These are phyloP conservation scores for Picocystis salinarum DNA, from an alignment of 139 green algal species.

Conservation along the genomic window DNA sequence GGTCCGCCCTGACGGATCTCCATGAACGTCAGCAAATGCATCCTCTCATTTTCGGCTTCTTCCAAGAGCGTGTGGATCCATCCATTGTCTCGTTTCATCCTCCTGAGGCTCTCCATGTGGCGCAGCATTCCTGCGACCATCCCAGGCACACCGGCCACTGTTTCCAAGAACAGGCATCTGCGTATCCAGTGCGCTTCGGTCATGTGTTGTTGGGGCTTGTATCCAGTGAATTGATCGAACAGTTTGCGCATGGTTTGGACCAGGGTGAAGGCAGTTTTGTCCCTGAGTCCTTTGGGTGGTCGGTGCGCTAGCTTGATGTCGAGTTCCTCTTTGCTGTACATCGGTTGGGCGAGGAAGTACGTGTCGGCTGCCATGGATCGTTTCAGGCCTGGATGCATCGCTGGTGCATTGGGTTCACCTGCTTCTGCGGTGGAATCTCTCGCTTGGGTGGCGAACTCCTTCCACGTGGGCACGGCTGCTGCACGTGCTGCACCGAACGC, in stretches of 20 bases:
- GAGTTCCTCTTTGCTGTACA: conserved; percentile 4
- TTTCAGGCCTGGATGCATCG: conserved; percentile 1
- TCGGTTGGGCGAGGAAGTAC: conserved; percentile 8
- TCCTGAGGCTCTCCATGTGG: conserved; percentile 63
- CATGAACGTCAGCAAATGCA: conserved; percentile 77
- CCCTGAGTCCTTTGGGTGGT: neutral
- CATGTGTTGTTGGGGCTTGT: conserved; percentile 29
- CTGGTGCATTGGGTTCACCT: too few relatives aligned
- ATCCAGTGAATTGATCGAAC: conserved; percentile 56
- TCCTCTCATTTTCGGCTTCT: conserved; percentile 84
- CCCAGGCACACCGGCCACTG: conserved; percentile 69
- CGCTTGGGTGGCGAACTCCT: too few relatives aligned
- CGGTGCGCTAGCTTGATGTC: conserved; percentile 10
- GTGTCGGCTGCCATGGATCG: neutral
- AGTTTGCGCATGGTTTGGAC: conserved; percentile 12
- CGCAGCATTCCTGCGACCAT: conserved; percentile 82
- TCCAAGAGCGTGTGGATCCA: conserved; percentile 92
- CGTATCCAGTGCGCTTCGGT: conserved; percentile 48
- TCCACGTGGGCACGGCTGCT: too few relatives aligned
- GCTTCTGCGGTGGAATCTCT: too few relatives aligned
- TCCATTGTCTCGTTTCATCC: conserved; percentile 54
- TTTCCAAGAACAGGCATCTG: conserved; percentile 80
- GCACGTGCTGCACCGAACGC: too few relatives aligned
- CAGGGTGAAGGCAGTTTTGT: conserved; percentile 1
- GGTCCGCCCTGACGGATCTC: conserved; percentile 46